phyloP scores from a whole-genome alignment of 2,329 filamentous ascomycete genomes.

The Tympanopsis confertula region DNA sequence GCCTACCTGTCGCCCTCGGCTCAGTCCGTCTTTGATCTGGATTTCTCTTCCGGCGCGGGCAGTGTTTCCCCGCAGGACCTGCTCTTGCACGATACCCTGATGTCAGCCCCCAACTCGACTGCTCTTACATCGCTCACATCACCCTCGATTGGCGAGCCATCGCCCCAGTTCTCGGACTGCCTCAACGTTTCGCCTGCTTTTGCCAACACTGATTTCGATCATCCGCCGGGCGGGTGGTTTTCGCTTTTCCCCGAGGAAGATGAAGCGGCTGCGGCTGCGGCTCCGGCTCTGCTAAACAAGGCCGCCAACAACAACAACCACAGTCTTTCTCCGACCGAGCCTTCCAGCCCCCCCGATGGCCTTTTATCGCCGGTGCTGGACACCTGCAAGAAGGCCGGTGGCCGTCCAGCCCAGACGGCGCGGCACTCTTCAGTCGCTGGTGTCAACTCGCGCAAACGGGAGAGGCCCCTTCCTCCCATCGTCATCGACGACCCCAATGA shows the following conservation, averaged over 20 bases:
- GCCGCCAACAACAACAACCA: slow-evolving; percentile 16
- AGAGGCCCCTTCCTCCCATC: slow-evolving; percentile 72
- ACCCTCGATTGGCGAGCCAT: slow-evolving; percentile 67
- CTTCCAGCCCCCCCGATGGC: neutral
- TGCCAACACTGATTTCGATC: slow-evolving; percentile 42
- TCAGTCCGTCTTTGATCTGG: slow-evolving; percentile 37
- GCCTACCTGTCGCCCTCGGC: slow-evolving; percentile 42
- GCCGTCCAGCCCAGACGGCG: slow-evolving; percentile 23
- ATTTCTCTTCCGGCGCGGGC: slow-evolving; percentile 39
- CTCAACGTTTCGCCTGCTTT: slow-evolving; percentile 74
- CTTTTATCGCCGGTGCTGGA: slow-evolving; percentile 8
- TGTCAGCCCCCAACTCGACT: slow-evolving; percentile 71
- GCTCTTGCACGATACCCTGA: slow-evolving; percentile 54
- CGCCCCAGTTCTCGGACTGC: slow-evolving; percentile 58
- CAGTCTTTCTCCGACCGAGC: slow-evolving; percentile 8
- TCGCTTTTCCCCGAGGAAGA: slow-evolving; percentile 55
- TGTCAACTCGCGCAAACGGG: slow-evolving; percentile 62
- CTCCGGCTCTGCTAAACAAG: slow-evolving; percentile 8
- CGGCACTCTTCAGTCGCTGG: slow-evolving; percentile 62
- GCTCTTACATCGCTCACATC: slow-evolving; percentile 78
- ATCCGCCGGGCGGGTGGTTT: slow-evolving; percentile 50
- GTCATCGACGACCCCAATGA: slow-evolving; percentile 64
- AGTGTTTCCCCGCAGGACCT: slow-evolving; percentile 82
- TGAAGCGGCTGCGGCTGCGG: slow-evolving; percentile 17
- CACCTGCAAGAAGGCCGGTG: slow-evolving; percentile 25